These are phyloP conservation scores for Trichopus zeylanicus DNA, from an alignment of 116 monocot genomes.

Conservation along the genomic window DNA sequence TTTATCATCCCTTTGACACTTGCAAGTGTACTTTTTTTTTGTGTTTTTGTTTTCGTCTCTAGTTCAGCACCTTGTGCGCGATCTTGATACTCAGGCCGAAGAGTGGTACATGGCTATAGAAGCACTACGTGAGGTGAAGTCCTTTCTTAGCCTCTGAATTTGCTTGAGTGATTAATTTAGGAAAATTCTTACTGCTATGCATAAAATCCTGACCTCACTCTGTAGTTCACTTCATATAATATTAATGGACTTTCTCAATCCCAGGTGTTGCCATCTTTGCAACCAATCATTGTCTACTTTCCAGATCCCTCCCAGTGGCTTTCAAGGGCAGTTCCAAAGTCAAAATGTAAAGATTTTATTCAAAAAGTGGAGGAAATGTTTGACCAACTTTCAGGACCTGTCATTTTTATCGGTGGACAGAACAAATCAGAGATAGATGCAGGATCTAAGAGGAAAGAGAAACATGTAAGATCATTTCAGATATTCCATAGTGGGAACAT, in stretches of 20 bases:
- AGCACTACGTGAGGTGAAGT: constrained; percentile 72
- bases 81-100: constrained; percentile 70
- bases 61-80: constrained; percentile 90
- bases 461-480: constrained; percentile 51
- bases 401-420: constrained; percentile 83
- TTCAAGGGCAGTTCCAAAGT: constrained; percentile 58
- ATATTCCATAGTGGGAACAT: too few species aligned
- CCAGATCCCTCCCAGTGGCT: constrained; percentile 74
- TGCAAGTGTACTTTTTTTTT: too few species aligned
- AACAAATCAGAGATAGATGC: constrained; percentile 56
- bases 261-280: constrained; percentile 65
- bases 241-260: constrained; percentile 9
- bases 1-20: background rate
- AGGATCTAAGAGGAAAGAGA: constrained; percentile 67
- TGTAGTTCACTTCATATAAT: too few species aligned
- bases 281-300: constrained; percentile 83
- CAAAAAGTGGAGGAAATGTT: constrained; percentile 66
- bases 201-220: too few species aligned
- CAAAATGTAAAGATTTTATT: constrained; percentile 64
- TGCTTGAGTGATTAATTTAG: background rate
- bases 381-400: constrained; percentile 61
- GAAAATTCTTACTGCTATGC: too few species aligned
- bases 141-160: background rate
- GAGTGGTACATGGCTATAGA: constrained; percentile 88
- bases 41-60: constrained; percentile 12